A percentile compares a stretch with the other conserved stretches of the same genome.
phyloP scores from a whole-genome alignment of 2,329 filamentous ascomycete species.

The Phialophora chinensis region DNA sequence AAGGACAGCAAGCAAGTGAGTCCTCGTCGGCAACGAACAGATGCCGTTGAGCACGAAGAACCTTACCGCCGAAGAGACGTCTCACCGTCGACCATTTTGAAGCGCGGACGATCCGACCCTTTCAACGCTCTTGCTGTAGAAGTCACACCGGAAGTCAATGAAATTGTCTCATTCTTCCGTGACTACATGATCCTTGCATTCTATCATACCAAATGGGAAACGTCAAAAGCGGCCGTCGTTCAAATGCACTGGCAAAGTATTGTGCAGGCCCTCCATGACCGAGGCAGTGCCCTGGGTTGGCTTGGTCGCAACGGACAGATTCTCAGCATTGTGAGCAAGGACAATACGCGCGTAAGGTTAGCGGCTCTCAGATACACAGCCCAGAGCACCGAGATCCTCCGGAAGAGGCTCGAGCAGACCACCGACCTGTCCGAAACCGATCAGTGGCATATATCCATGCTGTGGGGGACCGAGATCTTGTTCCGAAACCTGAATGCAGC shows the following conservation, averaged over 20 bases:
- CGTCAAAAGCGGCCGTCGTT: not conserved
- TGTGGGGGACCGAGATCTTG: not conserved
- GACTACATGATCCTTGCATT: conserved; percentile 5
- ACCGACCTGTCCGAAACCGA: not conserved
- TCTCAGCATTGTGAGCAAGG: conserved; percentile 2
- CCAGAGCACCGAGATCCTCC: not conserved
- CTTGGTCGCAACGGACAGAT: not conserved
- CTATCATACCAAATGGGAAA: not conserved
- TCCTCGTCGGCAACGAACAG: not conserved
- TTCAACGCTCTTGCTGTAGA: conserved; percentile 1
- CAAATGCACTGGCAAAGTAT: conserved; percentile 1
- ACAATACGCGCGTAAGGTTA: not conserved
- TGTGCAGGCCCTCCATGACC: conserved; percentile 1
- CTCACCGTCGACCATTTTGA: not conserved
- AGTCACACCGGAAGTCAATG: not conserved
- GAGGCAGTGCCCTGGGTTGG: not conserved
- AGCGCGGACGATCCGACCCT: not conserved
- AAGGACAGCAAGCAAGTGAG: not conserved
- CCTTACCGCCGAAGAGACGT: not conserved
- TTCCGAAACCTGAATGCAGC: conserved; percentile 1
- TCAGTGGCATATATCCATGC: conserved; percentile 1
- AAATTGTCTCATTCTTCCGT: not conserved
- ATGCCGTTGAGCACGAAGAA: not conserved
- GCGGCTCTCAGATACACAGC: not conserved
- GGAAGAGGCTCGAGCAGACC: not conserved